Evolutionary conservation across 306 rosid genomes (phyloP).

Genomic region (Glycine latifolia): DNA sequence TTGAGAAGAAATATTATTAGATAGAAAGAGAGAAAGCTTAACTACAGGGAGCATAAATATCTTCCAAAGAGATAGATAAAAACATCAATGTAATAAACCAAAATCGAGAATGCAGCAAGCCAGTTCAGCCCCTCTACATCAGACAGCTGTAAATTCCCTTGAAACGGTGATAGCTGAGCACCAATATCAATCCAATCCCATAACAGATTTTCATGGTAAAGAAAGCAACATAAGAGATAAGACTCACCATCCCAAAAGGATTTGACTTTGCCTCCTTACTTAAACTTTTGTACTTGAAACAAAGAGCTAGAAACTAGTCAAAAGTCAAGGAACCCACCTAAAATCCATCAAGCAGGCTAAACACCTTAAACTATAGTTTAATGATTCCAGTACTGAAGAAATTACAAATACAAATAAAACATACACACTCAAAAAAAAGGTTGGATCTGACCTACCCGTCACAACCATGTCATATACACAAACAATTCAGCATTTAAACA

Average conservation of each 20-base stretch:
- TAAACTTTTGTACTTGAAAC: slow-evolving; percentile 12
- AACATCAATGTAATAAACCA: neutral
- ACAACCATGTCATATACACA: neutral
- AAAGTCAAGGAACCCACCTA: slow-evolving; percentile 9
- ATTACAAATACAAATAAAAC: neutral
- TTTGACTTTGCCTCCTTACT: neutral
- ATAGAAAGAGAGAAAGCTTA: neutral
- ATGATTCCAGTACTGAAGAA: neutral
- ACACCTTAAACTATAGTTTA: slow-evolving; percentile 5
- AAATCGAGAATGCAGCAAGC: neutral
- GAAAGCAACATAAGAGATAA: slow-evolving; percentile 1
- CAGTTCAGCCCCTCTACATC: neutral
- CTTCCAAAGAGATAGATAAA: slow-evolving; percentile 17
- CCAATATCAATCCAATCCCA: slow-evolving; percentile 23
- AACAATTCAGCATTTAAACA: neutral
- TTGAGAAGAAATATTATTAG: slow-evolving; percentile 8
- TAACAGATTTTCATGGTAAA: neutral
- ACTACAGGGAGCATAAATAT: neutral
- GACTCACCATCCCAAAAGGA: neutral
- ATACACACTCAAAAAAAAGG: too few relatives aligned
- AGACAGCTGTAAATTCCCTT: neutral
- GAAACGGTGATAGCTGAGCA: slow-evolving; percentile 1
- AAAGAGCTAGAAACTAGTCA: slow-evolving; percentile 17
- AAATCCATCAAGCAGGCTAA: slow-evolving; percentile 14
- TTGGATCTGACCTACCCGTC: neutral